A percentile compares a stretch with the other conserved stretches of the same genome.
Evolutionary conservation across 306 rosid genomes (phyloP).

Genomic region (Quercus variabilis): DNA sequence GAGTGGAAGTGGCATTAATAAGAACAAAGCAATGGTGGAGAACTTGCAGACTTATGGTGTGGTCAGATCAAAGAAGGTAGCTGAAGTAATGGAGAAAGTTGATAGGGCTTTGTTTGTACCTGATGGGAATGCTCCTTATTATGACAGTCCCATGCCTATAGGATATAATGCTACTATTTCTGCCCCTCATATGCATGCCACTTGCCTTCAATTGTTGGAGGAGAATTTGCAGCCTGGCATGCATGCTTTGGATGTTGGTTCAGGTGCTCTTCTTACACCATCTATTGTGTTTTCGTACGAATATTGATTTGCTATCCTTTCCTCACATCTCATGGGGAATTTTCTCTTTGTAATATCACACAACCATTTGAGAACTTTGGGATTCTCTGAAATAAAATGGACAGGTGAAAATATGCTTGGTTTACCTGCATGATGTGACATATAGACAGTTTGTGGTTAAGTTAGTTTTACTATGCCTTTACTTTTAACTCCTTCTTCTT

Average conservation of each 20-base stretch:
- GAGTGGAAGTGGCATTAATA: conserved; percentile 49
- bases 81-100: conserved; percentile 67
- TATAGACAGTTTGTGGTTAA: neutral
- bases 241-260: conserved; percentile 90
- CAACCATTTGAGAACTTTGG: neutral
- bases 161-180: conserved; percentile 95
- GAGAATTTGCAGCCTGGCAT: conserved; percentile 82
- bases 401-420: neutral
- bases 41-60: conserved; percentile 64
- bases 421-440: neutral
- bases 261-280: conserved; percentile 46
- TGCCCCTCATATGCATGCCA: conserved; percentile 98
- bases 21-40: conserved; percentile 84
- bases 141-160: conserved; percentile 76
- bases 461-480: neutral
- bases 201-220: conserved; percentile 87
- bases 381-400: neutral
- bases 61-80: conserved; percentile 56
- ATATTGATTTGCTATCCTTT: neutral
- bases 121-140: conserved; percentile 56
- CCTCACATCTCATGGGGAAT: neutral
- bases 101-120: conserved; percentile 88
- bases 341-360: neutral
- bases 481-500: neutral
- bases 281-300: neutral